Conservation (phyloP, 2,329 filamentous ascomycete genomes). For the Talaromyces funiculosus region DNA sequence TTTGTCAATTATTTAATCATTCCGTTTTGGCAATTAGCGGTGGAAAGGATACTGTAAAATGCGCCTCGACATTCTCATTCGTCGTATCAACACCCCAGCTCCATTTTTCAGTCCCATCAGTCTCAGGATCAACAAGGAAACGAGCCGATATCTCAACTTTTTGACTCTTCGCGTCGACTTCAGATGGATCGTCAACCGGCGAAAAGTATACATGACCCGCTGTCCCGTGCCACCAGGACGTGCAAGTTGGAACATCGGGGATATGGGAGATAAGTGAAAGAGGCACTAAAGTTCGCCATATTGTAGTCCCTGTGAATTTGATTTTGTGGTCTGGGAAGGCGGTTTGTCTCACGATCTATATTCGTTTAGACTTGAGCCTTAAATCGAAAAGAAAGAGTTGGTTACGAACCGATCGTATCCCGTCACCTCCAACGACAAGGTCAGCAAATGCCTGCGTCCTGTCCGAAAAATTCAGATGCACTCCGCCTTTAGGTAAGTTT, state of each 20-base stretch:
- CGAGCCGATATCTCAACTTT: slow-evolving; percentile 38
- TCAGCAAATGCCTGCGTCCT: slow-evolving; percentile 36
- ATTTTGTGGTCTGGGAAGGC: slow-evolving; percentile 41
- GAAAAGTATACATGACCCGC: slow-evolving; percentile 41
- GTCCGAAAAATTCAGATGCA: slow-evolving; percentile 45
- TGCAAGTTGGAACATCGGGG: slow-evolving; percentile 26
- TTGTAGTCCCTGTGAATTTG: slow-evolving; percentile 46
- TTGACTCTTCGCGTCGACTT: slow-evolving; percentile 21
- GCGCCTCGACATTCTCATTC: slow-evolving; percentile 24
- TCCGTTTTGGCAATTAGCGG: slow-evolving; percentile 13
- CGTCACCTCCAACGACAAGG: slow-evolving; percentile 49
- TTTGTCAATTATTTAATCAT: background rate
- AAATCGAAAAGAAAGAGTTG: no score
- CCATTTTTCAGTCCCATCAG: slow-evolving; percentile 14
- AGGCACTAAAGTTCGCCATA: slow-evolving; percentile 44
- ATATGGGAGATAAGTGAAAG: slow-evolving; percentile 30
- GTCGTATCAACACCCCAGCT: slow-evolving; percentile 21
- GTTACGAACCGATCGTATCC: slow-evolving; percentile 44
- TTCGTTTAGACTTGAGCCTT: background rate
- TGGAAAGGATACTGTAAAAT: slow-evolving; percentile 30
- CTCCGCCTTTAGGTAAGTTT: slow-evolving; percentile 32
- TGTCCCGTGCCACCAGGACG: slow-evolving; percentile 43
- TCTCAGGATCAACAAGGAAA: slow-evolving; percentile 26
- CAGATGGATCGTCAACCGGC: slow-evolving; percentile 30
- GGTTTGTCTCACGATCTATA: slow-evolving; percentile 38